Conservation (phyloP, 208 protist genomes). For the Leishmania gerbilli region DNA sequence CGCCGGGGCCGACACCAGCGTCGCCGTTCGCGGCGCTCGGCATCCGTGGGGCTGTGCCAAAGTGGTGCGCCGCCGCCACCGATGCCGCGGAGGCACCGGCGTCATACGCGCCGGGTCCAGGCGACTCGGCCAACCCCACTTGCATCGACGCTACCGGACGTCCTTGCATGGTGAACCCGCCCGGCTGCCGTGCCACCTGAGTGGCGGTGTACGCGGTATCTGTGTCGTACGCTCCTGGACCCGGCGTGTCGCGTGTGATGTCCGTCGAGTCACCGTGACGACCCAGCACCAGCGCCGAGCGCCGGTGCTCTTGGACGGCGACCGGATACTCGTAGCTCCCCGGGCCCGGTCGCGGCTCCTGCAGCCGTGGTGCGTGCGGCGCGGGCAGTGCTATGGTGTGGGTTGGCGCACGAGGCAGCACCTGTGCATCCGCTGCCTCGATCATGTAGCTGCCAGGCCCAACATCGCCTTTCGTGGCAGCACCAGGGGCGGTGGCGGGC, state of each 20-base stretch:
- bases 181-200: slow-evolving; percentile 6
- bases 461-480: slow-evolving; percentile 1
- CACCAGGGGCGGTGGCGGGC: background rate
- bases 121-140: background rate
- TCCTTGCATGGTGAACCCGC: slow-evolving; percentile 20
- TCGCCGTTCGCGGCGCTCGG: background rate
- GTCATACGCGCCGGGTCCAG: slow-evolving; percentile 32
- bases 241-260: slow-evolving; percentile 34
- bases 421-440: slow-evolving; percentile 14
- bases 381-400: slow-evolving; percentile 9
- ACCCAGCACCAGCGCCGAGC: slow-evolving; percentile 14
- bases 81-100: background rate
- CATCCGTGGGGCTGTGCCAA: slow-evolving; percentile 45
- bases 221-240: slow-evolving; percentile 47
- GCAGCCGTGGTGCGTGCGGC: background rate
- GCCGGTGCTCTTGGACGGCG: slow-evolving; percentile 17
- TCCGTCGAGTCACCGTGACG: background rate
- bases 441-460: slow-evolving; percentile 37
- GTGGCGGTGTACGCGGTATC: slow-evolving; percentile 13
- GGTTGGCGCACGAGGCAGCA: slow-evolving; percentile 26
- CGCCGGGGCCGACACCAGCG: slow-evolving; percentile 19
- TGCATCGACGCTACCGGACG: slow-evolving; percentile 8
- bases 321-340: slow-evolving; percentile 48
- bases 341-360: slow-evolving; percentile 29
- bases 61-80: slow-evolving; percentile 16